phyloP scores from a whole-genome alignment of 148 eudicot species.

The Dianthus caryophyllus region DNA sequence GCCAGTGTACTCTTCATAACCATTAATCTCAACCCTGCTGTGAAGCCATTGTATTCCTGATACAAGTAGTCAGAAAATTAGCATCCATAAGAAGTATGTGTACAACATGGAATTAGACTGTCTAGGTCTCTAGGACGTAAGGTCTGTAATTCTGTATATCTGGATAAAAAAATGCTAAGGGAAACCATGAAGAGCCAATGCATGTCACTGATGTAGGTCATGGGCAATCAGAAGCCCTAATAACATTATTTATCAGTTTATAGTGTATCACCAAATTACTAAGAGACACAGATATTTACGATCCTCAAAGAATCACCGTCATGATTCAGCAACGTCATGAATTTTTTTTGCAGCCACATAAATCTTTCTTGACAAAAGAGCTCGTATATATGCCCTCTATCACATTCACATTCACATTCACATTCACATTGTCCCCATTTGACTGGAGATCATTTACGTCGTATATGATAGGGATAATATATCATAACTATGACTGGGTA shows the following conservation, averaged over 20 bases:
- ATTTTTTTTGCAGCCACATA: slow-evolving; percentile 5
- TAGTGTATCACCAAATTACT: not conserved
- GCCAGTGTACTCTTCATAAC: slow-evolving; percentile 91
- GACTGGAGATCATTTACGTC: no score
- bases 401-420: no score
- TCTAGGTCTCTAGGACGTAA: not conserved
- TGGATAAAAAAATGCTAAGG: not conserved
- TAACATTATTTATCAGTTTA: not conserved
- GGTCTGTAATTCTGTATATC: not conserved
- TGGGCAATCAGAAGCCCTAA: not conserved
- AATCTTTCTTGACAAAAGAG: not conserved
- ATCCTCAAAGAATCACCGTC: not conserved
- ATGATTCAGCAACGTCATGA: not conserved
- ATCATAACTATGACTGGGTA: no score
- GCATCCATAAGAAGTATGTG: not conserved
- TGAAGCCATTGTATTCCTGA: slow-evolving; percentile 98
- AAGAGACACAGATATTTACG: not conserved
- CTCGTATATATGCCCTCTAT: not conserved
- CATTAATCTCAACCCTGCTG: slow-evolving; percentile 84
- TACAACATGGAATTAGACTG: not conserved
- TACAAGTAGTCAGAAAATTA: slow-evolving; percentile 6
- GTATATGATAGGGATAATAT: no score
- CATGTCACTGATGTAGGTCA: not conserved
- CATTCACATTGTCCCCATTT: no score
- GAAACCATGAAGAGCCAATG: not conserved